A percentile compares a stretch with the other conserved stretches of the same genome.
phyloP scores from a whole-genome alignment of 2,329 filamentous ascomycete genomes.

The Helotiales sp. region DNA sequence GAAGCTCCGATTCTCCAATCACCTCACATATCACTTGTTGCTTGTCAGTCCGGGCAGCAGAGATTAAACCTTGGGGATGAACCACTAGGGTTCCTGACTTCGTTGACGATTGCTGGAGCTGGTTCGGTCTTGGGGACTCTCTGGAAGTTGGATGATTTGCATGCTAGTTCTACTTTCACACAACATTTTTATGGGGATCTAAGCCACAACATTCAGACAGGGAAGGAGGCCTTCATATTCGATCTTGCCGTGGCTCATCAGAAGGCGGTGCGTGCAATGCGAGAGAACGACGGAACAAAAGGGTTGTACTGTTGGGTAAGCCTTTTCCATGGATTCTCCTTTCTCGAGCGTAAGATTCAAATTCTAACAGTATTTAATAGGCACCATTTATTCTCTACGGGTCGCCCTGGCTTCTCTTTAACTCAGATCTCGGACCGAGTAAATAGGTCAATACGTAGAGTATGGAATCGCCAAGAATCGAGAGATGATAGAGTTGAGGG shows the following conservation, averaged over 20 bases:
- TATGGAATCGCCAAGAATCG: too few relatives aligned
- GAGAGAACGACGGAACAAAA: background rate
- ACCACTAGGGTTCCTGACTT: background rate
- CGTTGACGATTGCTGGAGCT: background rate
- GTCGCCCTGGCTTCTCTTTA: background rate
- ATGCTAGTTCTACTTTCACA: background rate
- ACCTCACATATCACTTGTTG: background rate
- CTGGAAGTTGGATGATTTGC: background rate
- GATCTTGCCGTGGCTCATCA: background rate
- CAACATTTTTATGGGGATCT: background rate
- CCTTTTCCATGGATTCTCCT: background rate
- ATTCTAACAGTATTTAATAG: background rate
- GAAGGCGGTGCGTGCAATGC: background rate
- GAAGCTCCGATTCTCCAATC: background rate
- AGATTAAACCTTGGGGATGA: background rate
- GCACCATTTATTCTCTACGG: background rate
- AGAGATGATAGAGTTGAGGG: too few relatives aligned
- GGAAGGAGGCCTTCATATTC: background rate
- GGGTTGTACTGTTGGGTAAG: background rate
- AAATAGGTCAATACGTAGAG: background rate
- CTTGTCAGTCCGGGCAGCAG: background rate
- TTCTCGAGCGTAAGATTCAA: background rate
- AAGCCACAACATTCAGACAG: background rate
- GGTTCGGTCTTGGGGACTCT: background rate
- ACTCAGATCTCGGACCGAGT: background rate